Evolutionary conservation across 495 filamentous ascomycete species (phyloP).

Genomic region (Penicillium salamii): DNA sequence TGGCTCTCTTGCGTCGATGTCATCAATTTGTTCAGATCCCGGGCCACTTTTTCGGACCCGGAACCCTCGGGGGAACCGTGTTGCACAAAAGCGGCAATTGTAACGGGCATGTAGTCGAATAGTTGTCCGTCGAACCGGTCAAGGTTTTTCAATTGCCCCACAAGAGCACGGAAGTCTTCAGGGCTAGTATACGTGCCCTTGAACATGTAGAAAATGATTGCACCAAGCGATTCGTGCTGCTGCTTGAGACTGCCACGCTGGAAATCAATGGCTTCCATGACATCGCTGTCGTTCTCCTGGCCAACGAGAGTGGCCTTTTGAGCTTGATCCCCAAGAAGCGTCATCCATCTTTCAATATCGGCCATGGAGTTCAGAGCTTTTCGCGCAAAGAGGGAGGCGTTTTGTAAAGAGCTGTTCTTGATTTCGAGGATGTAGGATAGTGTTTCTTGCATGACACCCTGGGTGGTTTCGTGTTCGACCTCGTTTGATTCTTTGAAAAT

Average conservation of each 20-base stretch:
- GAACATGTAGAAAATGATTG: constrained; percentile 70
- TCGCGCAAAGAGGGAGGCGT: constrained; percentile 54
- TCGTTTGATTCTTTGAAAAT: constrained; percentile 63
- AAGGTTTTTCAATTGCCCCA: constrained; percentile 60
- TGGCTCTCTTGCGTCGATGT: constrained; percentile 60
- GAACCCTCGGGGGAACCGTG: constrained; percentile 71
- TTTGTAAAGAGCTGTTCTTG: constrained; percentile 38
- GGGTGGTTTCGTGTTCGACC: constrained; percentile 48
- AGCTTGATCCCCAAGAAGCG: constrained; percentile 65
- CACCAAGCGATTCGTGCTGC: constrained; percentile 85
- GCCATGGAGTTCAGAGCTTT: constrained; percentile 72
- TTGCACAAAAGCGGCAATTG: constrained; percentile 67
- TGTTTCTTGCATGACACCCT: constrained; percentile 39
- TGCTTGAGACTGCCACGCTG: constrained; percentile 69
- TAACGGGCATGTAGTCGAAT: constrained; percentile 77
- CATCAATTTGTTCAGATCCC: constrained; percentile 64
- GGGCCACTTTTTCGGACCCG: constrained; percentile 59
- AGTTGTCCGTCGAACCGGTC: constrained; percentile 68
- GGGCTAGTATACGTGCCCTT: constrained; percentile 65
- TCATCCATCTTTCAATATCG: constrained; percentile 69
- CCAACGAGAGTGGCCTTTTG: constrained; percentile 69
- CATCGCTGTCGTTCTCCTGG: constrained; percentile 52
- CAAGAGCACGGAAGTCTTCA: constrained; percentile 69
- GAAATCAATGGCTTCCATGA: constrained; percentile 68
- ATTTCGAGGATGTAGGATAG: constrained; percentile 45